Percentiles rank a stretch among this genome's conserved stretches.
phyloP scores from a whole-genome alignment of 345 rosid species.

The Turritis glabra region DNA sequence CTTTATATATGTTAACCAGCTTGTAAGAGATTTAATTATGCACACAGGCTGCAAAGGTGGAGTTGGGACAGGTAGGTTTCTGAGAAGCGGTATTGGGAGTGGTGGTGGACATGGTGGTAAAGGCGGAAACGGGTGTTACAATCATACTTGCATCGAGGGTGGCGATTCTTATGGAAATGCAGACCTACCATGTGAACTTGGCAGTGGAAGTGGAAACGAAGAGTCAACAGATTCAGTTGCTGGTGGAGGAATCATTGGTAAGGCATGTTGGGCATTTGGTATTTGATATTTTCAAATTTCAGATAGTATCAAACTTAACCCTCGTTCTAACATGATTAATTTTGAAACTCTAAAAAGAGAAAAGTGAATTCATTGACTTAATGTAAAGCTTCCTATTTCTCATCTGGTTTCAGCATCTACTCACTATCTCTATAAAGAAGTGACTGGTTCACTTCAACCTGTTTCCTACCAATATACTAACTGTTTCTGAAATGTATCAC shows the following conservation, averaged over 20 bases:
- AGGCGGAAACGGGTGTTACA: constrained; percentile 82
- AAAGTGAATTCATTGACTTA: background rate
- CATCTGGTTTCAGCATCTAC: background rate
- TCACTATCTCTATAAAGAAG: background rate
- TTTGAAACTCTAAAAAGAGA: background rate
- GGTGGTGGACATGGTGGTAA: constrained; percentile 97
- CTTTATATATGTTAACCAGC: background rate
- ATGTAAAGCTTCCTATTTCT: background rate
- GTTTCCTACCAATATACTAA: background rate
- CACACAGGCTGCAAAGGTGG: constrained; percentile 86
- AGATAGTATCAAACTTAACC: background rate
- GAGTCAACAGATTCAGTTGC: constrained; percentile 67
- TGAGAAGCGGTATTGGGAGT: constrained; percentile 71
- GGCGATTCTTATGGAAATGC: constrained; percentile 78
- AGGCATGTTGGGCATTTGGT: background rate
- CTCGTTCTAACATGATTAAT: background rate
- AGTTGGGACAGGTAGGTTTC: constrained; percentile 72
- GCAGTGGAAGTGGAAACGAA: constrained; percentile 90
- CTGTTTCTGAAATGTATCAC: background rate
- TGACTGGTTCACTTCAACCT: background rate
- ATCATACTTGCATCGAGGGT: constrained; percentile 70
- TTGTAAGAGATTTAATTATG: constrained; percentile 9
- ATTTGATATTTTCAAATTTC: background rate
- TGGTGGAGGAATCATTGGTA: constrained; percentile 94
- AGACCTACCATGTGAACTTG: constrained; percentile 94